Evolutionary conservation across 768 basidiomycete genomes (phyloP), one percentile per base, ranked within the genome.

Genomic region (Trametes gibbosa): DNA sequence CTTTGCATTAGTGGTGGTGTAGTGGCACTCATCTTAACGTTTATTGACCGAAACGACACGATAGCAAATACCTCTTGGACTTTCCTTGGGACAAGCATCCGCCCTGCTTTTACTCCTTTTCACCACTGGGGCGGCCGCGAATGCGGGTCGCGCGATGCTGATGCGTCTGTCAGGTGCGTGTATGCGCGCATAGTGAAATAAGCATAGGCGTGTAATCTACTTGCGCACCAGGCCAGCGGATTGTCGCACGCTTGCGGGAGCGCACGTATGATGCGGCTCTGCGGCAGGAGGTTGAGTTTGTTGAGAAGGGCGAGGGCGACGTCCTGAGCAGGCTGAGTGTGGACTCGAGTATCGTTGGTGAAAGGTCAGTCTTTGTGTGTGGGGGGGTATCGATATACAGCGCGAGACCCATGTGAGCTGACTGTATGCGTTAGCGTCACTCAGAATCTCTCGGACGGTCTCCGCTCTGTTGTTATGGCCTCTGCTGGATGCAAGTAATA

Each of bases 301-400:
- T 95, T 6, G 95, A 97, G 71, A 83, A 83, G 37, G 92, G 92
- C 2, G 93, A 95, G 62, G 96, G 96, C 8, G 96, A 99, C 70
- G 90, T 97, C 9, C 76, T 98, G 43, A 95, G 93, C 71, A 78
- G 96, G 55, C 78, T 98, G 32, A 94, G 90, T 57, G 89, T 88
- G 0, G 96, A 99, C 70, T 91, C 92, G 6, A 91, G 85, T 64
- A 91, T 98, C 63, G 91, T 98, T 41, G 96, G 96, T 42, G 94
- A 93, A 75, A 92, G 90, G 91, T 90, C 56, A 40, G 73, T 65
- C 9, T 8, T 24, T 13, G 5, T 24, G 2, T 45, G 2, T 17
- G 14, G 34, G 21, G n/a, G n/a, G 16, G 23, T 43, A 8, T 10
- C n/a, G n/a, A 6, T 43, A 9, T 21, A 9, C 46, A 29, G 10